Base-by-base conservation (phyloP, 805 yeast genomes). In the Candida suzukii region DNA sequence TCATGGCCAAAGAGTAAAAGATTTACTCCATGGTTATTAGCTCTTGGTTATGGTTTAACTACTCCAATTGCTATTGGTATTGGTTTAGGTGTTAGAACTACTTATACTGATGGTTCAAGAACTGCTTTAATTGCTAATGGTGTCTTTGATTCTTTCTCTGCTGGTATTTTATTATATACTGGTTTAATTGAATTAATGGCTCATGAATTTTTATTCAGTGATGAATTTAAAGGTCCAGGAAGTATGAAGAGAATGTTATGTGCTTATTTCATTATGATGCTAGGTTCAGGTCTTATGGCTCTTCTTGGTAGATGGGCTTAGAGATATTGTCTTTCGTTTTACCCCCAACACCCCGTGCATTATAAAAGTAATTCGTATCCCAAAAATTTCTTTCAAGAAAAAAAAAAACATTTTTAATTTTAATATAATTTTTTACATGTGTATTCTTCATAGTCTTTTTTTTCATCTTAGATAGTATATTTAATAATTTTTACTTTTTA, bases 181-280 rank as follows among this genome's bases (percentile, higher is more conserved):
- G 87, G 90, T 42, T 57, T 84, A 35, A 85, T 85, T 12, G 95
- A 85, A 58, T 64, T 85, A 43, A 74, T 85, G 80, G 93, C 91
- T 3, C 81, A 78, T 50, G 95, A 86, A 50, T 79, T 82, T 52
- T 63, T 80, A 43, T 74, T 70, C 56, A 70, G 82, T 17, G 74
- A 70, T 41, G 82, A 76, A 49, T 78, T 83, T 57, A 78, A 77
- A 51, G 81, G 84, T n/a, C 57, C 63, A n/a, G 63, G 60, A 29
- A 77, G 81, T 2, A 64, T 75, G 37, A 67, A 64, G 45, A 74
- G 63, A 43, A 74, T 74, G 74, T 40, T 76, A 13, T 44, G 50
- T 31, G 86, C 81, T 9, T 79, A 68, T 52, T 48, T 70, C 40
- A 64, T 70, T 31, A 76, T 75, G 74, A 72, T 77, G 51, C 51